Evolutionary conservation across 495 filamentous ascomycete genomes (phyloP).

Genomic region (Beverwykella pulmonaria): DNA sequence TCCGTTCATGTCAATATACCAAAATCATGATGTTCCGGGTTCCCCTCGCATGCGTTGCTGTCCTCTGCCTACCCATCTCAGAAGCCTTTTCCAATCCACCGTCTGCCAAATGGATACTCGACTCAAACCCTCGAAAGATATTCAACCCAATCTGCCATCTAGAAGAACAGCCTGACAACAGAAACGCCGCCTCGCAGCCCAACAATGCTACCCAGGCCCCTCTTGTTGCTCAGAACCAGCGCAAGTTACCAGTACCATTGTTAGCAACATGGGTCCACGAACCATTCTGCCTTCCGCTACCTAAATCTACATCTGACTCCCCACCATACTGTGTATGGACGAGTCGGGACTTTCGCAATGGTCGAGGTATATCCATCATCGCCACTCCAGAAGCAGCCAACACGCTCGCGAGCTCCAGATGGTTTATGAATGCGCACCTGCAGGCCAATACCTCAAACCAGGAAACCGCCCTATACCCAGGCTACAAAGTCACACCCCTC

Average conservation of each 20-base stretch:
- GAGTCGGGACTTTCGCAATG: background rate
- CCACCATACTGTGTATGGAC: background rate
- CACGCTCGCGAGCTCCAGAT: background rate
- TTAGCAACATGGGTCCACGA: background rate
- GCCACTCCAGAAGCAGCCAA: background rate
- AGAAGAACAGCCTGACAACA: no score
- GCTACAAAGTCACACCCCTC: background rate
- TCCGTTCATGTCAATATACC: background rate
- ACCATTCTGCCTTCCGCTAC: background rate
- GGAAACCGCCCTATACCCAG: background rate
- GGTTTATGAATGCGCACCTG: background rate
- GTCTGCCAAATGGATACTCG: no score
- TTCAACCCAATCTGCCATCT: no score
- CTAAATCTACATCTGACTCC: background rate
- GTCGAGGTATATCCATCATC: background rate
- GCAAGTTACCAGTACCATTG: background rate
- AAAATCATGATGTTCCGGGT: background rate
- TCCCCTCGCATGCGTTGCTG: background rate
- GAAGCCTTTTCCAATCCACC: background rate
- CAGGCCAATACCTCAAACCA: background rate
- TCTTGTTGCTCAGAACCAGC: no score
- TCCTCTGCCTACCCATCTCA: background rate
- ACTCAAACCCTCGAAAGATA: no score
- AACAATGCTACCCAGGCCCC: no score
- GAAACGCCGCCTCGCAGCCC: background rate